Base-by-base conservation (phyloP, 1,284 basidiomycete genomes). In the Papiliotrema laurentii region DNA sequence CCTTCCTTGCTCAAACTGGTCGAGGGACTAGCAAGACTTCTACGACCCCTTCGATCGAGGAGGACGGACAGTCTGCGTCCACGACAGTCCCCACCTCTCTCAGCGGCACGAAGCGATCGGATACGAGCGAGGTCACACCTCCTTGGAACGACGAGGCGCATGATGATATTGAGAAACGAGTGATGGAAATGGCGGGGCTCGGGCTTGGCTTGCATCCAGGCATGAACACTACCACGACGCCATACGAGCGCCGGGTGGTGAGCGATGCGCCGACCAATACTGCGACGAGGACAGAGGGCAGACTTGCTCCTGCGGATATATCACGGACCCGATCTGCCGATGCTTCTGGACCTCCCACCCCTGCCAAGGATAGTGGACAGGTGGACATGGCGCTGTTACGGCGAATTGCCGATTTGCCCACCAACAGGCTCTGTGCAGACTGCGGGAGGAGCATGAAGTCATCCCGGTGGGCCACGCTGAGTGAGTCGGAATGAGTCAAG, bases 381-480 rank as follows among this genome's bases (percentile, higher is more conserved):
- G 43, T 54, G 14, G 68, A 71, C 44, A 68, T 69, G 59, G 50
- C 49, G 33, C 63, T 69, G 50, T 54, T 77, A 26, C 61, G 63
- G 28, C 47, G 52, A 25, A 62, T 77, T 9, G 69, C 71, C 19
- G 64, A 65, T 26, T 28, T 58, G 40, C 61, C 68, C 0, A 66
- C 63, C 39, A 79, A 79, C 50, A 50, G 53, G 16, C 54, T 38
- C 7, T 79, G 77, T 48, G 76, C 76, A 6, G 77, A 79, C 59
- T 79, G 77, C 55, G 65, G 67, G 2, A 67, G 63, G 13, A 56
- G 60, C 5, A 74, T 69, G 48, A 69, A 64, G 47, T 51, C 58
- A 14, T 66, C 63, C 45, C 63, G 71, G 11, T 74, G 73, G 73
- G 73, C 73, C 14, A 72, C 71, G 2, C 58, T 68, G 35, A 69